Evolutionary conservation across 257 asterid species (phyloP), one percentile per base, ranked within the genome.

Genomic region (Verbascum thapsus): DNA sequence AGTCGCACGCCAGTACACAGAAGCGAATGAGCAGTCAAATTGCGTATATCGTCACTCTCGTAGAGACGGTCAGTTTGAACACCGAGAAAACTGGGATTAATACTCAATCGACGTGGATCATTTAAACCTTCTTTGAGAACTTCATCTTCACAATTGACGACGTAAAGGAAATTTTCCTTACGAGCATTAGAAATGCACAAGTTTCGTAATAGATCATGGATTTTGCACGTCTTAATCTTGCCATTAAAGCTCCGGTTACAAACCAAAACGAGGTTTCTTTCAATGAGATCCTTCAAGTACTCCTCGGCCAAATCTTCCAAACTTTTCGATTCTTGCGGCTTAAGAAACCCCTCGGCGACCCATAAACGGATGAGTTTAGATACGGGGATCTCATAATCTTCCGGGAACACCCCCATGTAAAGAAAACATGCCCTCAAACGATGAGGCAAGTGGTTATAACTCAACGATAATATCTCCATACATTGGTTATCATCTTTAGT

Each of bases 401-500:
- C 60, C 0, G 60, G 63, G 0, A 68, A 67, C 16, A 38, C 38
- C 8, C 68, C 53, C 50, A 54, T 60, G 10, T 53, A 67, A 0
- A 72, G 58, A 17, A 72, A 72, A 12, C 72, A 72, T 1, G 51
- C 22, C 10, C 10, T 51, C 49, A 72, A 42, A 44, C 23, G 68
- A 10, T 15, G 60, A 51, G 73, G 73, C 60, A 72, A 40, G 45
- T 45, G 51, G 8, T 66, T 18, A 35, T 72, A 72, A 26, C 78
- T 72, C 47, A 67, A 49, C 12, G 11, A 34, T 40, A 67, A 17
- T 37, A 43, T 18, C 30, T 23, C 40, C 35, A 47, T 10, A 50
- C 53, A 67, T 0, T 45, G 61, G 8, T 37, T 32, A n/a, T n/a
- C n/a, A 10, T 56, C 52, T 22, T 57, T 26, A 44, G 15, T 10